Evolutionary conservation across 2,329 filamentous ascomycete genomes (phyloP).

Genomic region (Fusarium incarnatum): DNA sequence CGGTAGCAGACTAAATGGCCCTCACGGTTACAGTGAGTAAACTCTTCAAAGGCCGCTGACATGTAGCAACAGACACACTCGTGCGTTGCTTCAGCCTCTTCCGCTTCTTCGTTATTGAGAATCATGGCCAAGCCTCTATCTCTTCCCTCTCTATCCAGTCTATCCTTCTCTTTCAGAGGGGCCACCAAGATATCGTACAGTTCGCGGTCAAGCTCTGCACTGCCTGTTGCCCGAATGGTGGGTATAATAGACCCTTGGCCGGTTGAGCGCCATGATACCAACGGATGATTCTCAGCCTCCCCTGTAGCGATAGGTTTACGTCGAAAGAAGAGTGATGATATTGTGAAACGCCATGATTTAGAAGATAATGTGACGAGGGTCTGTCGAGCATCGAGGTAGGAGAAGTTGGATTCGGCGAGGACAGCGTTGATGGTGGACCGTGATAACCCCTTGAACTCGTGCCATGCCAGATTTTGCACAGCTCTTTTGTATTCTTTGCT

Average conservation of each 20-base stretch:
- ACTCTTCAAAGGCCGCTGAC: slow-evolving; percentile 76
- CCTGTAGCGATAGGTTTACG: slow-evolving; percentile 66
- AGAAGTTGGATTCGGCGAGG: slow-evolving; percentile 83
- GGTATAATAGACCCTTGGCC: slow-evolving; percentile 69
- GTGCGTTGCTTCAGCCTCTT: slow-evolving; percentile 65
- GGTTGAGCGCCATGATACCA: slow-evolving; percentile 70
- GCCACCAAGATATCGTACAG: slow-evolving; percentile 68
- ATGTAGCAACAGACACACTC: slow-evolving; percentile 86
- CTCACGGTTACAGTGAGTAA: slow-evolving; percentile 75
- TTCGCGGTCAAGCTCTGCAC: slow-evolving; percentile 71
- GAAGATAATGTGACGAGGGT: slow-evolving; percentile 76
- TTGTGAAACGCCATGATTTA: slow-evolving; percentile 81
- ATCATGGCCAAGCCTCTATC: slow-evolving; percentile 65
- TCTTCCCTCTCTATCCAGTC: slow-evolving; percentile 58
- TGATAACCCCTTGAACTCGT: slow-evolving; percentile 81
- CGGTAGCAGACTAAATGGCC: slow-evolving; percentile 83
- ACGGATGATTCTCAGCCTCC: slow-evolving; percentile 69
- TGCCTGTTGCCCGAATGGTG: slow-evolving; percentile 73
- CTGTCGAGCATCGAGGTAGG: slow-evolving; percentile 77
- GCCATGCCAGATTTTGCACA: slow-evolving; percentile 73
- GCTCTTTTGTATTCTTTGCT: slow-evolving; percentile 75
- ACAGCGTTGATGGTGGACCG: slow-evolving; percentile 81
- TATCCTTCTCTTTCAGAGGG: slow-evolving; percentile 62
- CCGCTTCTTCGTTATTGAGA: slow-evolving; percentile 70
- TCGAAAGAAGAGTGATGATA: slow-evolving; percentile 77